Evolutionary conservation across 179 eudicot species (phyloP).

Genomic region (Heliamphora pulchella): DNA sequence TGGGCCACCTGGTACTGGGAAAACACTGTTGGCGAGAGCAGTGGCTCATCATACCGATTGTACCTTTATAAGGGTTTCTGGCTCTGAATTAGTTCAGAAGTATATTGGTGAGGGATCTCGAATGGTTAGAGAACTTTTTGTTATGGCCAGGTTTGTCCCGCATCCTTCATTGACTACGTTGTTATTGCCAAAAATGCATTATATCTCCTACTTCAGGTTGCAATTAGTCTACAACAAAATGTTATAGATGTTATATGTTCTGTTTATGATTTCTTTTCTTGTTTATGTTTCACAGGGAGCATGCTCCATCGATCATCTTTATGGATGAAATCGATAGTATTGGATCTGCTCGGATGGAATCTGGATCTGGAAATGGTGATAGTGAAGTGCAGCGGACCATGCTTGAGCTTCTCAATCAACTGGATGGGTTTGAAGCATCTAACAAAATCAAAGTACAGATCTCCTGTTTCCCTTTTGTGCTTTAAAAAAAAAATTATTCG

Average conservation of each 20-base stretch:
- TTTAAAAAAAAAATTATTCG: not conserved
- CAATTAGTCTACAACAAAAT: no score
- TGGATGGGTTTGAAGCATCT: constrained; percentile 93
- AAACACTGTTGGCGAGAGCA: constrained; percentile 78
- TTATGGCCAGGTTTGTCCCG: constrained; percentile 77
- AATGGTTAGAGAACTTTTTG: constrained; percentile 92
- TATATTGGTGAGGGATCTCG: constrained; percentile 93
- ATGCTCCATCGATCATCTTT: constrained; percentile 88
- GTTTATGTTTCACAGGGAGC: constrained; percentile 51
- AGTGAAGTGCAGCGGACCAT: constrained; percentile 93
- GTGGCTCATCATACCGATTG: constrained; percentile 90
- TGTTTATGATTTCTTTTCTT: not conserved
- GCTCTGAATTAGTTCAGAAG: constrained; percentile 89
- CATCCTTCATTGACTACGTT: not conserved
- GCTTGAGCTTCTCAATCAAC: constrained; percentile 88
- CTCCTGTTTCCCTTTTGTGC: not conserved
- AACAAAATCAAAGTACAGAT: constrained; percentile 65
- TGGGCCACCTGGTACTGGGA: constrained; percentile 95
- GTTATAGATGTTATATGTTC: no score
- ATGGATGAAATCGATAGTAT: constrained; percentile 95
- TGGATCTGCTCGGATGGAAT: constrained; percentile 86
- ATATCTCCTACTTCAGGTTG: not conserved
- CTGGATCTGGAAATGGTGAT: constrained; percentile 88
- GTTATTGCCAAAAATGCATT: not conserved
- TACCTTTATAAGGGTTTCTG: constrained; percentile 83